These are phyloP conservation scores for Gossypium davidsonii DNA, from an alignment of 441 rosid species.

Conservation along the genomic window DNA sequence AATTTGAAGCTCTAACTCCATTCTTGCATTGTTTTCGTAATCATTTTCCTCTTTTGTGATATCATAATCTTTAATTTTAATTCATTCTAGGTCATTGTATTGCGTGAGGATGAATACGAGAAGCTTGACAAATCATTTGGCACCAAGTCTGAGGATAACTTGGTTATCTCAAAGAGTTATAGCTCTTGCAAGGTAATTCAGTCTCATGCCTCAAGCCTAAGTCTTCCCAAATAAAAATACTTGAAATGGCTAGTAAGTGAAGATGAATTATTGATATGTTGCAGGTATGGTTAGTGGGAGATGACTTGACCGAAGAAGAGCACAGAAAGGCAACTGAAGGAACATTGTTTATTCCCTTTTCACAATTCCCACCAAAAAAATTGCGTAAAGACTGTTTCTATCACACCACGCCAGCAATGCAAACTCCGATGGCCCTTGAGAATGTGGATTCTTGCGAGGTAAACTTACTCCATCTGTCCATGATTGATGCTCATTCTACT, in stretches of 20 bases:
- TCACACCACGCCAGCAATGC: slow-evolving; percentile 53
- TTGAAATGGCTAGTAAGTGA: neutral
- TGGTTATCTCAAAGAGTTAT: slow-evolving; percentile 26
- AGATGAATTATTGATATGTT: neutral
- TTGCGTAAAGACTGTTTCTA: slow-evolving; percentile 46
- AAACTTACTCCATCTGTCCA: neutral
- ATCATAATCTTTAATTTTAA: too few relatives aligned
- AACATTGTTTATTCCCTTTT: slow-evolving; percentile 53
- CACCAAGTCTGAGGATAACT: slow-evolving; percentile 6
- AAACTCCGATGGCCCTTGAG: slow-evolving; percentile 36
- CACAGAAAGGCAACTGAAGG: slow-evolving; percentile 48
- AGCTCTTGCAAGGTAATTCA: slow-evolving; percentile 22
- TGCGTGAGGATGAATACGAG: slow-evolving; percentile 27
- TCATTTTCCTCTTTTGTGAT: too few relatives aligned
- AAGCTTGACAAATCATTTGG: slow-evolving; percentile 27
- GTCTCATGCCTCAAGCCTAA: neutral
- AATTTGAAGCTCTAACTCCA: neutral
- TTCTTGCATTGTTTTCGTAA: neutral
- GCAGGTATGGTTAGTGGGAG: slow-evolving; percentile 54
- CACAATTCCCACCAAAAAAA: slow-evolving; percentile 45
- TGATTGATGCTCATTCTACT: too few relatives aligned
- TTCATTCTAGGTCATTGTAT: slow-evolving; percentile 28
- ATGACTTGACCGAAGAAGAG: slow-evolving; percentile 38
- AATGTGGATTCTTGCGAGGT: slow-evolving; percentile 75
- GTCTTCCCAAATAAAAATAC: neutral